Base-by-base conservation (phyloP, 2,329 filamentous ascomycete species). In the Claviceps quebecensis region DNA sequence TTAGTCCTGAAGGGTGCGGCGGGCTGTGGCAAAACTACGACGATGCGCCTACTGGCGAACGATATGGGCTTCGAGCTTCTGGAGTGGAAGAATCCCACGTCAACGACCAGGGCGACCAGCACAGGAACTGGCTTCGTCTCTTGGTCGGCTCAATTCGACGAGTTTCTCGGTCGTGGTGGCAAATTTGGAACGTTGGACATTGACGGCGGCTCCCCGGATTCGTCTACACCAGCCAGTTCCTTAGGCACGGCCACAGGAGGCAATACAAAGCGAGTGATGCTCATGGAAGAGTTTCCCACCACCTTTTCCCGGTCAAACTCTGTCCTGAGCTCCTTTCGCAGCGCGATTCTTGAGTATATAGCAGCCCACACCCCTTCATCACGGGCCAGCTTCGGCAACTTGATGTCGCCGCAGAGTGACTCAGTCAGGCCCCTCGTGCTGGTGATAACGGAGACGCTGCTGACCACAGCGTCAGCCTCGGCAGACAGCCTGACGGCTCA, bases 401-500 rank as follows among this genome's bases (percentile, higher is more conserved):
- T 67, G 58, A 72, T 67, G 58, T 26, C 52, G 22, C 67, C 60
- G 47, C 65, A 59, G 36, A 58, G 59, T 48, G 72, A 76, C 3
- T 66, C 72, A 9, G 71, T 81, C 26, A 81, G 79, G 1, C 93
- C 93, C 0, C 74, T 97, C 38, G 78, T 98, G 36, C 83, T 98
- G 70, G 78, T 98, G 53, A 81, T 98, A 48, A 96, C 93, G 0
- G 93, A 98, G 66, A 94, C 88, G 0, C 72, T 95, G 14, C 70
- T 95, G 16, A 91, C 87, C 0, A 93, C 89, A 1, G 89, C 83
- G 7, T 90, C 87, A 3, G 84, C 89, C 1, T 82, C 86, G 9
- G 82, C 87, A 13, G 90, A 97, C 62, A 96, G 87, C 65, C 89
- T 97, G 60, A 98, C 93, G 1, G 88, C 88, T 0, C 87, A 97